A percentile compares a stretch with the other conserved stretches of the same genome.
phyloP scores from a whole-genome alignment of 1,284 basidiomycete species.

The Athelia psychrophila region DNA sequence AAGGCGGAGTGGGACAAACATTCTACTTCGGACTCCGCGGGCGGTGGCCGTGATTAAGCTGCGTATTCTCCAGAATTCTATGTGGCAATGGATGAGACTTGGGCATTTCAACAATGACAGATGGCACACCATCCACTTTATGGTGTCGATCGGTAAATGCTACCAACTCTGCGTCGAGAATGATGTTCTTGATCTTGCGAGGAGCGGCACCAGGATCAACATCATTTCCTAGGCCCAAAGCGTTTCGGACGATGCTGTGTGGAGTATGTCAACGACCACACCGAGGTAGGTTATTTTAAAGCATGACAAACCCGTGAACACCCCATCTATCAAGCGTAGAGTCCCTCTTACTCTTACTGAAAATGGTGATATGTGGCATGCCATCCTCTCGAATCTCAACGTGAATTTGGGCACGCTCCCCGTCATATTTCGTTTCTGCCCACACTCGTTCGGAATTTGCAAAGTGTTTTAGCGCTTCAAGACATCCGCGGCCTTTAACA shows the following conservation, averaged over 20 bases:
- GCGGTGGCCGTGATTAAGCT: constrained; percentile 56
- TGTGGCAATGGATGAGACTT: constrained; percentile 1
- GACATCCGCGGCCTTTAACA: constrained; percentile 60
- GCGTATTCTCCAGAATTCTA: constrained; percentile 73
- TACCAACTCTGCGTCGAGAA: constrained; percentile 89
- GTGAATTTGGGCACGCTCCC: constrained; percentile 88
- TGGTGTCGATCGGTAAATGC: constrained; percentile 59
- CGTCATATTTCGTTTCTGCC: constrained; percentile 91
- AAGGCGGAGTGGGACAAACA: constrained; percentile 1
- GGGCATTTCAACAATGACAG: not conserved
- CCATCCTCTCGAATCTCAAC: constrained; percentile 45
- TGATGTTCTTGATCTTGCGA: constrained; percentile 43
- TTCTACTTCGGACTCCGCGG: constrained; percentile 40
- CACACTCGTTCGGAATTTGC: constrained; percentile 48
- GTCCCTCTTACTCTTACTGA: constrained; percentile 82
- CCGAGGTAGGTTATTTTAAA: not conserved
- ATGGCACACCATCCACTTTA: constrained; percentile 54
- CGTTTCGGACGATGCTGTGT: constrained; percentile 56
- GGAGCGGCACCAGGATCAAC: constrained; percentile 1
- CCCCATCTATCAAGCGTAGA: constrained; percentile 72
- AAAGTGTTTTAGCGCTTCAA: constrained; percentile 54
- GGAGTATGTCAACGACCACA: not conserved
- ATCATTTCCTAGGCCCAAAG: constrained; percentile 46
- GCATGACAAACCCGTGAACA: constrained; percentile 57
- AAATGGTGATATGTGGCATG: constrained; percentile 61